These are phyloP conservation scores for Lactifluus hygrophoroides DNA, from an alignment of 768 basidiomycete genomes.

Conservation along the genomic window DNA sequence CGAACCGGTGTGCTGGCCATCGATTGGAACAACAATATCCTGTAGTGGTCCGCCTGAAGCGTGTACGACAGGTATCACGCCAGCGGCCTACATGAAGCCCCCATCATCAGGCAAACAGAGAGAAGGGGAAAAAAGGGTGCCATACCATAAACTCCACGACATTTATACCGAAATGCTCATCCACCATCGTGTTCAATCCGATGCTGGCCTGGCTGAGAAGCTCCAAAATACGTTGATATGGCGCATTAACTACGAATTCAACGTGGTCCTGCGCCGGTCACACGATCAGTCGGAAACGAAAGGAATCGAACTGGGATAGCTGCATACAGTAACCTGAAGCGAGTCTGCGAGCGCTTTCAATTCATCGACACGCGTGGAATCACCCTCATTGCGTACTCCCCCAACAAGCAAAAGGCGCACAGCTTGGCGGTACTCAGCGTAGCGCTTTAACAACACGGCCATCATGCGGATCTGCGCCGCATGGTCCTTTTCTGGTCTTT, in stretches of 20 bases:
- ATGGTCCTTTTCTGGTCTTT: slow-evolving; percentile 93
- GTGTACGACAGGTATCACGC: slow-evolving; percentile 85
- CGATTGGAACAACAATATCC: slow-evolving; percentile 82
- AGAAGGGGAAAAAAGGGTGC: slow-evolving; percentile 21
- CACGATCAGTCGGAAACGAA: neutral
- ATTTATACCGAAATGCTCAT: slow-evolving; percentile 98
- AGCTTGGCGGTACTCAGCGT: slow-evolving; percentile 47
- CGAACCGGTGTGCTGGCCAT: slow-evolving; percentile 60
- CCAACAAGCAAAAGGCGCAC: slow-evolving; percentile 68
- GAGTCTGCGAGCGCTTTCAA: slow-evolving; percentile 52
- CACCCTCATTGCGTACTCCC: slow-evolving; percentile 71
- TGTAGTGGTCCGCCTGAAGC: slow-evolving; percentile 87
- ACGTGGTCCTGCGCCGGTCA: slow-evolving; percentile 47
- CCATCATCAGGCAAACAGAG: neutral
- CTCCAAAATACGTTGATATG: slow-evolving; percentile 58
- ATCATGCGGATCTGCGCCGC: slow-evolving; percentile 69
- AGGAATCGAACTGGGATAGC: neutral
- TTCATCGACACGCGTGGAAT: slow-evolving; percentile 56
- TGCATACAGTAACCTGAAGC: slow-evolving; percentile 52
- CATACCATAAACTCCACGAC: slow-evolving; percentile 93
- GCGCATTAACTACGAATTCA: slow-evolving; percentile 75
- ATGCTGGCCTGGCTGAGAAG: slow-evolving; percentile 72
- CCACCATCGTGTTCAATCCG: slow-evolving; percentile 93
- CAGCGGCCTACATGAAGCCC: slow-evolving; percentile 61
- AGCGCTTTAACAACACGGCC: slow-evolving; percentile 40